Percentiles rank a stretch among this genome's conserved stretches.
These are phyloP conservation scores for Nemania sp. DNA, from an alignment of 2,329 filamentous ascomycete species.

Conservation along the genomic window DNA sequence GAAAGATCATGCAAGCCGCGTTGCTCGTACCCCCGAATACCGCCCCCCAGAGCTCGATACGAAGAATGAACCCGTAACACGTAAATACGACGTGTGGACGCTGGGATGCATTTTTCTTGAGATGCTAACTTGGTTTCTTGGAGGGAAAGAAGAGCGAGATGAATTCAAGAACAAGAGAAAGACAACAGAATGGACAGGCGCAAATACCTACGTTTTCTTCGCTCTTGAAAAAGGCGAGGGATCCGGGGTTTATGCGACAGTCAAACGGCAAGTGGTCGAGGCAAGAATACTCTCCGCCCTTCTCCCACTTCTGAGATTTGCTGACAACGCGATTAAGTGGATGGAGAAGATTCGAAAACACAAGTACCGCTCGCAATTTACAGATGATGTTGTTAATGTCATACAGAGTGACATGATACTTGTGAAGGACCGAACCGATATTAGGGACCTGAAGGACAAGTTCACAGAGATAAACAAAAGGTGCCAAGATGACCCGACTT, in stretches of 20 bases:
- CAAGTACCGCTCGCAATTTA: not conserved
- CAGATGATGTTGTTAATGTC: not conserved
- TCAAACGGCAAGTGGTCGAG: too few relatives aligned
- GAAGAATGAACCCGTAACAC: not conserved
- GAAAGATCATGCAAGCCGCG: not conserved
- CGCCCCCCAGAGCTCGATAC: not conserved
- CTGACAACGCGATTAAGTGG: not conserved
- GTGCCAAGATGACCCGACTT: not conserved
- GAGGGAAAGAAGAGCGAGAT: not conserved
- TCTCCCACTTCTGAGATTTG: too few relatives aligned
- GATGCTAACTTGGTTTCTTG: constrained; percentile 1
- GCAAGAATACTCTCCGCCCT: too few relatives aligned
- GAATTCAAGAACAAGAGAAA: not conserved
- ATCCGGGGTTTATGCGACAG: too few relatives aligned
- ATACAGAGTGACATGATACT: not conserved
- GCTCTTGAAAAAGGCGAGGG: too few relatives aligned
- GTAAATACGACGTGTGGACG: not conserved
- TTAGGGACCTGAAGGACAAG: not conserved
- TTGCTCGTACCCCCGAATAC: not conserved
- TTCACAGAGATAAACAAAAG: not conserved
- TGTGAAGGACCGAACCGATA: not conserved
- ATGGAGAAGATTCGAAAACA: not conserved
- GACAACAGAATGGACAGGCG: not conserved
- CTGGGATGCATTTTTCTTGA: constrained; percentile 1
- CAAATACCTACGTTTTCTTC: too few relatives aligned